These are phyloP conservation scores for Talaromyces sp. DNA, from an alignment of 2,329 filamentous ascomycete genomes.

Conservation along the genomic window DNA sequence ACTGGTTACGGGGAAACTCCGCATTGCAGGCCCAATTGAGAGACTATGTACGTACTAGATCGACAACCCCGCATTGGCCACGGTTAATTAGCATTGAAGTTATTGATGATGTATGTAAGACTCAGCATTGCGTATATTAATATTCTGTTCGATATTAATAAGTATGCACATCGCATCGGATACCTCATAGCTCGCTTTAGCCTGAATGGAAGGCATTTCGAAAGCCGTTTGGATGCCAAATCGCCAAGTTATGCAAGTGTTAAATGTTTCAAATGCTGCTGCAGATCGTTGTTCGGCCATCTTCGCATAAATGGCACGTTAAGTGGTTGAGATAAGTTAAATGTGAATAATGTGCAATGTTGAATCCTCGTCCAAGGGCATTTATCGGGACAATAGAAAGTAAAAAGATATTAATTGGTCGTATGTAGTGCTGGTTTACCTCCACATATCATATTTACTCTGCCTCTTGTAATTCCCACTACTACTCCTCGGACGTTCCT, in stretches of 20 bases:
- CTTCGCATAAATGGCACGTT: not conserved
- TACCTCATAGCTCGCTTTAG: too few relatives aligned
- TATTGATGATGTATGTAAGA: not conserved
- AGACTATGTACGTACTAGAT: not conserved
- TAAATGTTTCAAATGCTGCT: too few relatives aligned
- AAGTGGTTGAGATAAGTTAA: too few relatives aligned
- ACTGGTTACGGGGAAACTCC: not conserved
- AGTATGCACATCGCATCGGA: too few relatives aligned
- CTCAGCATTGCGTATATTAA: not conserved
- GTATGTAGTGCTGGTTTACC: constrained; percentile 15
- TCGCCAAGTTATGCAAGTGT: not conserved
- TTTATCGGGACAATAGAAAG: not conserved
- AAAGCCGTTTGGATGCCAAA: too few relatives aligned
- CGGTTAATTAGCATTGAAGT: not conserved
- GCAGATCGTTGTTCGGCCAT: too few relatives aligned
- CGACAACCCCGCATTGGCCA: not conserved
- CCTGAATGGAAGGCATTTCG: too few relatives aligned
- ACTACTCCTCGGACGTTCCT: constrained; percentile 33
- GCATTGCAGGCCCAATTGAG: not conserved
- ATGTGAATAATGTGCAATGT: too few relatives aligned
- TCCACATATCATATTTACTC: constrained; percentile 34
- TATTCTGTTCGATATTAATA: not conserved
- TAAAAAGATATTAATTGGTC: not conserved
- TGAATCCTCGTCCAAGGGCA: too few relatives aligned
- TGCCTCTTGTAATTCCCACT: constrained; percentile 22